Conservation (phyloP, 768 basidiomycete genomes). For the Naganishia vaughanmartiniae region DNA sequence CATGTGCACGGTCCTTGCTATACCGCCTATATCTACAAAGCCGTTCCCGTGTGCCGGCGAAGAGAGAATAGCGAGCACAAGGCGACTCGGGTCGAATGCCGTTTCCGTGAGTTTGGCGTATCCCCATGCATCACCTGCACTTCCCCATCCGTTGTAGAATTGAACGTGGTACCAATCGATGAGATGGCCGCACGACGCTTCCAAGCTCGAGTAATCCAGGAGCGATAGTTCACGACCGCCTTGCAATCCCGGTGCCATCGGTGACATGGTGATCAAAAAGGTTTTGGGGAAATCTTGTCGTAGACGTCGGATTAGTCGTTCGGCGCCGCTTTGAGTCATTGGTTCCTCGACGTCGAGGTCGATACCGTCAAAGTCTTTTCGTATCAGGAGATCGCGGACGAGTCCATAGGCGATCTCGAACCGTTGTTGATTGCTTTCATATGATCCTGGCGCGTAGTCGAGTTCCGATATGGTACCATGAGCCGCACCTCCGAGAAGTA, state of each 20-base stretch:
- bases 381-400: conserved; percentile 21
- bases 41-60: conserved; percentile 14
- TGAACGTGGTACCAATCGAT: conserved; percentile 23
- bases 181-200: conserved; percentile 8
- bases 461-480: conserved; percentile 21
- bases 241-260: conserved; percentile 18
- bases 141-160: conserved; percentile 24
- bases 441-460: conserved; percentile 18
- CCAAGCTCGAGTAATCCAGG: conserved; percentile 16
- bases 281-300: conserved; percentile 11
- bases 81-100: conserved; percentile 6
- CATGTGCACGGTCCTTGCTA: not conserved
- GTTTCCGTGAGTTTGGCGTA: conserved; percentile 11
- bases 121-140: conserved; percentile 8
- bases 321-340: conserved; percentile 19
- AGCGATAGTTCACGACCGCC: conserved; percentile 18
- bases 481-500: conserved; percentile 12
- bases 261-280: conserved; percentile 17
- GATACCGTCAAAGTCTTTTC: conserved; percentile 16
- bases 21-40: not conserved
- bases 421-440: conserved; percentile 15
- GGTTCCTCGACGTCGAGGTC: conserved; percentile 22
- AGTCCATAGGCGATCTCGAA: conserved; percentile 20
- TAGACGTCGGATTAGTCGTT: conserved; percentile 14
- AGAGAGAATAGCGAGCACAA: conserved; percentile 12